Evolutionary conservation across 2,329 filamentous ascomycete species (phyloP).

Genomic region (Neurospora sp.): DNA sequence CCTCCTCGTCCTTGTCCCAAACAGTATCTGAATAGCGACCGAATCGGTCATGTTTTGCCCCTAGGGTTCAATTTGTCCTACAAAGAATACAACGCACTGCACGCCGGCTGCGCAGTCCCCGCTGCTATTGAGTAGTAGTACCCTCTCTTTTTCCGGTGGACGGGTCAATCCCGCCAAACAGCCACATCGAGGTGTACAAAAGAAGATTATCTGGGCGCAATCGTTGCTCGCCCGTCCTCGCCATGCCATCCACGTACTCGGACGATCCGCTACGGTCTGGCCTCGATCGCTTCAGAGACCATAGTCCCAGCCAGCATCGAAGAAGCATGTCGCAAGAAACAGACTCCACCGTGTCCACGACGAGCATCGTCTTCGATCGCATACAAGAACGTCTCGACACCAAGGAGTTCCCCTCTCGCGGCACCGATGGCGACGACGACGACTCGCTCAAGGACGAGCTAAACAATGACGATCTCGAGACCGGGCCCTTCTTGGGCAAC

Average conservation of each 20-base stretch:
- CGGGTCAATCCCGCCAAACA: background rate
- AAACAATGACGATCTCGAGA: constrained; percentile 38
- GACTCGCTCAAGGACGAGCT: constrained; percentile 33
- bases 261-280: constrained; percentile 10
- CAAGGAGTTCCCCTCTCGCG: constrained; percentile 22
- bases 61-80: constrained; percentile 11
- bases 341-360: constrained; percentile 70
- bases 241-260: constrained; percentile 7
- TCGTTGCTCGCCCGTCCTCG: background rate
- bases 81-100: constrained; percentile 9
- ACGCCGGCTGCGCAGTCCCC: background rate
- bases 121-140: background rate
- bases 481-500: constrained; percentile 40
- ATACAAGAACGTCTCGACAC: constrained; percentile 46
- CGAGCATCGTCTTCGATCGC: constrained; percentile 71
- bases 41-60: constrained; percentile 6
- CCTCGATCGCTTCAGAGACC: constrained; percentile 4
- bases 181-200: background rate
- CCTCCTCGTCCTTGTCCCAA: constrained; percentile 5
- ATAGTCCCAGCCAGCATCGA: constrained; percentile 6
- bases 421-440: constrained; percentile 32
- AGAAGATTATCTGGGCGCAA: background rate
- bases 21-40: constrained; percentile 14
- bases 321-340: constrained; percentile 45
- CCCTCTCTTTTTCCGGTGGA: background rate